These are phyloP conservation scores for Taphrina deformans DNA, from an alignment of 1,139 yeast genomes.

Conservation along the genomic window DNA sequence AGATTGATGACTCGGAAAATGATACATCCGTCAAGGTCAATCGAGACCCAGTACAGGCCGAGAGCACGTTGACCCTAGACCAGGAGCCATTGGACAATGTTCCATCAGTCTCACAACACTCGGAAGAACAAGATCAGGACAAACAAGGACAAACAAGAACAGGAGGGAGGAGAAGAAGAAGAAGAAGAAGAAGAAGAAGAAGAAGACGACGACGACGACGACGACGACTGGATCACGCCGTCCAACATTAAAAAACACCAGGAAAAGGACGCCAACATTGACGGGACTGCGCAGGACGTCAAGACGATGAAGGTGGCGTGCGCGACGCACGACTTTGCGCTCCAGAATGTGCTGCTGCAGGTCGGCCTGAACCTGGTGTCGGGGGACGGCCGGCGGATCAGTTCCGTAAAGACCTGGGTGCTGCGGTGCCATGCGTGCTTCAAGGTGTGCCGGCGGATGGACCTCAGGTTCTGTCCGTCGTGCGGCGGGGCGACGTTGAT, in stretches of 20 bases:
- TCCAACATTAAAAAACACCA: conserved; percentile 63
- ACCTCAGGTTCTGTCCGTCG: conserved; percentile 88
- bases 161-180: conserved; percentile 41
- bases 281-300: conserved; percentile 36
- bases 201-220: conserved; percentile 56
- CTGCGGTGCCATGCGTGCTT: conserved; percentile 97
- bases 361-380: conserved; percentile 85
- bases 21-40: neutral
- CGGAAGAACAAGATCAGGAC: neutral
- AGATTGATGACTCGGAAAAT: neutral
- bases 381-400: conserved; percentile 79
- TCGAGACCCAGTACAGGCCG: too few relatives aligned
- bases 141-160: conserved; percentile 14
- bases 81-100: too few relatives aligned
- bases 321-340: conserved; percentile 95
- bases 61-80: too few relatives aligned
- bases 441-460: conserved; percentile 49
- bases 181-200: conserved; percentile 35
- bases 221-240: conserved; percentile 93
- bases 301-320: conserved; percentile 64
- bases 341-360: conserved; percentile 91
- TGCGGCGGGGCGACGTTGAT: conserved; percentile 92
- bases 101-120: too few relatives aligned
- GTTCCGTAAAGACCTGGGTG: conserved; percentile 86
- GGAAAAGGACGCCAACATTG: conserved; percentile 48